Percentiles rank a stretch among this genome's conserved stretches.
phyloP scores from a whole-genome alignment of 2,329 filamentous ascomycete genomes.

The Cytospora paraplurivora region DNA sequence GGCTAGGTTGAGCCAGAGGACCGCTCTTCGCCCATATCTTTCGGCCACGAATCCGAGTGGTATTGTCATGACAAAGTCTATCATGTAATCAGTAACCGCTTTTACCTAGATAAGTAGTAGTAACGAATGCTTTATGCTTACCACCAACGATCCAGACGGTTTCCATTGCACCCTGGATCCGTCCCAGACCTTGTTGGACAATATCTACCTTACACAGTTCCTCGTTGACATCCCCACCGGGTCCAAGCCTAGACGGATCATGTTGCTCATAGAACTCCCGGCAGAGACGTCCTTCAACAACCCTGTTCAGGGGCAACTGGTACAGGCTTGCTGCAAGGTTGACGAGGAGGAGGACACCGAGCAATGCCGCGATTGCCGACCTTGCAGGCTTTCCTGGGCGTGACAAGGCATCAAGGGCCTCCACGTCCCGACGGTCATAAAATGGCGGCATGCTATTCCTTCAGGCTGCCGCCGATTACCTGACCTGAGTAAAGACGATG shows the following conservation, averaged over 20 bases:
- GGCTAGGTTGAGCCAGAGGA: slow-evolving; percentile 48
- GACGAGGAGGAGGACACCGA: slow-evolving; percentile 47
- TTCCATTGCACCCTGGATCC: slow-evolving; percentile 54
- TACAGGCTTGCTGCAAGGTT: slow-evolving; percentile 52
- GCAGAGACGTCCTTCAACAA: slow-evolving; percentile 52
- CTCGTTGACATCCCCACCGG: slow-evolving; percentile 49
- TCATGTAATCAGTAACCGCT: background rate
- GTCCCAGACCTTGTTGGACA: slow-evolving; percentile 54
- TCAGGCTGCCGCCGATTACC: background rate
- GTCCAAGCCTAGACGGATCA: slow-evolving; percentile 41
- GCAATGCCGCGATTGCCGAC: slow-evolving; percentile 36
- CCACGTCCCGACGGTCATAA: background rate
- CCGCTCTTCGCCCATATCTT: slow-evolving; percentile 42
- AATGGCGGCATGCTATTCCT: background rate
- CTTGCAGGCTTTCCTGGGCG: background rate
- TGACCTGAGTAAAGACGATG: background rate
- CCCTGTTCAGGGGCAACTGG: slow-evolving; percentile 49
- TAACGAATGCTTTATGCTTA: slow-evolving; percentile 31
- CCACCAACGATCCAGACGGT: slow-evolving; percentile 52
- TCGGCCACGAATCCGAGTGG: slow-evolving; percentile 50
- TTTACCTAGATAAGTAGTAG: no score
- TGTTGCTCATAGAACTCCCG: slow-evolving; percentile 49
- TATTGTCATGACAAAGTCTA: slow-evolving; percentile 53
- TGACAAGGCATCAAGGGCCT: background rate
- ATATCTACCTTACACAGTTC: slow-evolving; percentile 55